A percentile compares a stretch with the other conserved stretches of the same genome.
These are phyloP conservation scores for Aureobasidium zeae DNA, from an alignment of 2,329 filamentous ascomycete genomes.

Conservation along the genomic window DNA sequence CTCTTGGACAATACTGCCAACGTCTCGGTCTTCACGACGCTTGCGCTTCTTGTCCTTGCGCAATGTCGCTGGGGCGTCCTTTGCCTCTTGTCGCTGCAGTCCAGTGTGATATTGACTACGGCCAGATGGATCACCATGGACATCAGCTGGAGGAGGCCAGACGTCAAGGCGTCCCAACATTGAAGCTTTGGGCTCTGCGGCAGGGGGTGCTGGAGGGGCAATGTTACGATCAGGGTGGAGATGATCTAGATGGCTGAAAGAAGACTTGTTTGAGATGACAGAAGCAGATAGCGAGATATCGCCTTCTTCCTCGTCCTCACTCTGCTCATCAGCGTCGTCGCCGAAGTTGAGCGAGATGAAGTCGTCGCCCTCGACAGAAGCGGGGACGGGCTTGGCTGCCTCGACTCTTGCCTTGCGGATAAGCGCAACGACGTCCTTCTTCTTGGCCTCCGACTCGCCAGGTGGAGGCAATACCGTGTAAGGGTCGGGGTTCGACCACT, in stretches of 20 bases:
- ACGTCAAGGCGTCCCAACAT: constrained; percentile 11
- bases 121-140: constrained; percentile 9
- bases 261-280: constrained; percentile 4
- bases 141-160: constrained; percentile 20
- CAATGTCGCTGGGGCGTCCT: constrained; percentile 2
- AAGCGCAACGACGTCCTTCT: constrained; percentile 77
- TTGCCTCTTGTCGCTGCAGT: constrained; percentile 10
- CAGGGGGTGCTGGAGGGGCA: constrained; percentile 1
- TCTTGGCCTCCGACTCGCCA: constrained; percentile 63
- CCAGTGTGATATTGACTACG: constrained; percentile 2
- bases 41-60: constrained; percentile 53
- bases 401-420: constrained; percentile 81
- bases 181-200: background rate
- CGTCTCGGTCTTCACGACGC: constrained; percentile 24
- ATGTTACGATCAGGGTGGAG: constrained; percentile 21
- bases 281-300: constrained; percentile 22
- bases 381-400: constrained; percentile 38
- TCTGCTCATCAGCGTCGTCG: constrained; percentile 35
- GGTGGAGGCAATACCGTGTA: constrained; percentile 80
- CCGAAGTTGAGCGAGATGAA: constrained; percentile 80
- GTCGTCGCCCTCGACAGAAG: constrained; percentile 50
- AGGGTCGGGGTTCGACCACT: constrained; percentile 93
- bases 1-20: constrained; percentile 32
- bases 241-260: constrained; percentile 29
- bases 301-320: constrained; percentile 28